Base-by-base conservation (phyloP, 495 filamentous ascomycete genomes). In the Aspergillus asperescens region DNA sequence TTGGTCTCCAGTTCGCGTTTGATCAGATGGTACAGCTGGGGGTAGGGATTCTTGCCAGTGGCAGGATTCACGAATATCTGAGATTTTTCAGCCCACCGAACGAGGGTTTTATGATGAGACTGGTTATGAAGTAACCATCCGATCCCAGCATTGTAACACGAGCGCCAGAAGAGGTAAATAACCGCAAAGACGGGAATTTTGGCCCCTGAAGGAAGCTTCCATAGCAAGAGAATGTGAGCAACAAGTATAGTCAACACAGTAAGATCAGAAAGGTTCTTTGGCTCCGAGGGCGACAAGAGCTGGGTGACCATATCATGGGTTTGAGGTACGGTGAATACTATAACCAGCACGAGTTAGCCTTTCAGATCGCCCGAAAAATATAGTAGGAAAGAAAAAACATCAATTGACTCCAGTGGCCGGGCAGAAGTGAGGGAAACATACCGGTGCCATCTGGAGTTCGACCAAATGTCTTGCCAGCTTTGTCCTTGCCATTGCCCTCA, bases 241-340 rank as follows among this genome's bases (percentile, higher is more conserved):
- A 77, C 87, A 25, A 98, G 74, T 27, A 95, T 78, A n/a, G 79
- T 78, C n/a, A 97, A 75, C 52, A 98, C 89, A 19, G 86, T 57
- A 28, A 82, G 62, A 63, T 98, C 93, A 54, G 89, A 90, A 34
- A 94, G 57, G 61, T 97, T 97, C 74, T 98, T 98, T 4, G 93
- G 90, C 67, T 96, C 83, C 42, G 83, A 87, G n/a, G 93, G 93
- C 49, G 92, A 94, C 54, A 98, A 80, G 16, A 98, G 80, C 67
- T 96, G 93, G 46, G 93, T 94, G 61, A 98, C 93, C 92, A 97
- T 97, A 70, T 98, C 93, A 77, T 96, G 89, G 37, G 93, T 98
- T 56, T 89, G 86, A 39, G 93, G 94, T 18, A 98, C 93, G 28
- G 89, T 87, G 69, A 98, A 98, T 47, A 93, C 93, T 98, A 58